These are phyloP conservation scores for Nannochloropsis salina DNA, from an alignment of 108 stramenopile species.

Conservation along the genomic window DNA sequence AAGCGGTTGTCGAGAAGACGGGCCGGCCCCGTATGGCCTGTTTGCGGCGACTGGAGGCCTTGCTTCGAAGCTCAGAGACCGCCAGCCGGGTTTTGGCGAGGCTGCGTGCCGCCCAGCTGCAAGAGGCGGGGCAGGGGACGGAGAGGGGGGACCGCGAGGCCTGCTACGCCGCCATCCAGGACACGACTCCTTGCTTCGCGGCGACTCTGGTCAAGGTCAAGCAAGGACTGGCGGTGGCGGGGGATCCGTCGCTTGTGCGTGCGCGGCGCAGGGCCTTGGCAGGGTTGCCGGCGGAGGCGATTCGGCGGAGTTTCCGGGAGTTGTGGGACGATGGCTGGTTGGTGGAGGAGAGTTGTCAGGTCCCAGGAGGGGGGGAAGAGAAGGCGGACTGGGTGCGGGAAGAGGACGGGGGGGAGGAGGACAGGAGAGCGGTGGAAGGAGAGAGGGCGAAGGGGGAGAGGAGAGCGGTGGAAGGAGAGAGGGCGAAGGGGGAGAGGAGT, in stretches of 20 bases:
- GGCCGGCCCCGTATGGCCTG: neutral
- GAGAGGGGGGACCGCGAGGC: neutral
- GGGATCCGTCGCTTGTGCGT: neutral
- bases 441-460: neutral
- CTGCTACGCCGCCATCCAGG: neutral
- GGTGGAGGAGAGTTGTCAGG: neutral
- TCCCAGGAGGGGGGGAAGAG: neutral
- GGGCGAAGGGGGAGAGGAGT: neutral
- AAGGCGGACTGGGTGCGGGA: neutral
- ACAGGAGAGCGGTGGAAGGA: neutral
- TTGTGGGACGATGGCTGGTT: conserved; percentile 9
- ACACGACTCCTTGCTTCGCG: neutral
- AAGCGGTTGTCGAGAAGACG: neutral
- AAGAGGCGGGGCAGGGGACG: neutral
- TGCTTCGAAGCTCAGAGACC: neutral
- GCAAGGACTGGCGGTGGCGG: neutral
- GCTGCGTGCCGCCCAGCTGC: neutral
- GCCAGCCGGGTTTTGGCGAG: neutral
- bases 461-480: too few species aligned
- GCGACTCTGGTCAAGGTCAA: neutral
- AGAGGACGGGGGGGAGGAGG: neutral
- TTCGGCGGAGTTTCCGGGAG: neutral
- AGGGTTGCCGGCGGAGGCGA: neutral
- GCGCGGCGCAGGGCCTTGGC: neutral
- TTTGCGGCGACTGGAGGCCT: neutral